Conservation (phyloP, 257 asterid genomes). For the Solanum ossicruentum region DNA sequence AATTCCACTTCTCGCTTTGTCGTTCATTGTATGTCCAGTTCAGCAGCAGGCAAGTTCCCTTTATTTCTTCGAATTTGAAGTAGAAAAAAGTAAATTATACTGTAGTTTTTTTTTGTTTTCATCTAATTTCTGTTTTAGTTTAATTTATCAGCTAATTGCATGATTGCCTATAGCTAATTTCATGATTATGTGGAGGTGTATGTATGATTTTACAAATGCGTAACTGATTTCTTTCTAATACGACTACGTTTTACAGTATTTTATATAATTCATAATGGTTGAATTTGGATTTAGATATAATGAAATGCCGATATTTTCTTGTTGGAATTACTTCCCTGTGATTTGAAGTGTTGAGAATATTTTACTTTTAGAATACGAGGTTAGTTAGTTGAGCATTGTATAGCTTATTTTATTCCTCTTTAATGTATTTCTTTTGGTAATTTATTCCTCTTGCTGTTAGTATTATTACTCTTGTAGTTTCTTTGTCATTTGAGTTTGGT, state of each 20-base stretch:
- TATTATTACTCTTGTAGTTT: no score
- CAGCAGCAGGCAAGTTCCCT: constrained; percentile 28
- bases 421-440: no score
- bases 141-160: neutral
- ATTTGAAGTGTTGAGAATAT: neutral
- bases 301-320: neutral
- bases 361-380: neutral
- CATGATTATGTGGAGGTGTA: neutral
- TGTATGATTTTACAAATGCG: neutral
- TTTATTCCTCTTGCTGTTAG: no score
- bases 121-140: neutral
- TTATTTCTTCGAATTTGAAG: neutral
- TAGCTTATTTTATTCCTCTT: no score
- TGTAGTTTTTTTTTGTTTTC: neutral
- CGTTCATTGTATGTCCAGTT: constrained; percentile 48
- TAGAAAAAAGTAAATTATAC: neutral
- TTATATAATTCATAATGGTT: neutral
- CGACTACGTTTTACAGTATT: neutral
- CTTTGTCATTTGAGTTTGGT: no score
- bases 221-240: neutral
- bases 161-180: neutral
- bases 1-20: constrained; percentile 29
- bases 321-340: neutral
- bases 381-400: no score
- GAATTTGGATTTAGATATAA: neutral